Conservation (phyloP, 1,139 yeast species). For the Nakaseomyces delphensis region DNA sequence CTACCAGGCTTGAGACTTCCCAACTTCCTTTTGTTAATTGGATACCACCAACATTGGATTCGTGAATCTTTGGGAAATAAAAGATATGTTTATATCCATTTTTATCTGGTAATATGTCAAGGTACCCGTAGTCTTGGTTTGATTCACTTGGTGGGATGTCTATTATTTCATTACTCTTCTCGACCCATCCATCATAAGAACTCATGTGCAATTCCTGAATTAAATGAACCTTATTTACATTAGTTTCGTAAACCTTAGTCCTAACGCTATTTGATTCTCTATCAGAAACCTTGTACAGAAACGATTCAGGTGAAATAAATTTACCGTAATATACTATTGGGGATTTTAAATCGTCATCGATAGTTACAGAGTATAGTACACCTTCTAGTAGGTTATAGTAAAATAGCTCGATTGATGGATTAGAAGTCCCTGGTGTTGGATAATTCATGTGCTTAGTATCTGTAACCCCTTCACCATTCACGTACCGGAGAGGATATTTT, state of each 20-base stretch:
- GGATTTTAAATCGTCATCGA: conserved; percentile 32
- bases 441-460: conserved; percentile 51
- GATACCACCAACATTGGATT: conserved; percentile 36
- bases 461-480: not conserved
- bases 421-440: conserved; percentile 79
- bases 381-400: conserved; percentile 37
- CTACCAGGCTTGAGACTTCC: conserved; percentile 57
- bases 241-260: conserved; percentile 38
- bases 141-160: conserved; percentile 33
- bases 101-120: conserved; percentile 60
- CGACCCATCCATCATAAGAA: conserved; percentile 48
- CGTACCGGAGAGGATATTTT: conserved; percentile 54
- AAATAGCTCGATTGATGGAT: conserved; percentile 52
- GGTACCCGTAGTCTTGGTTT: conserved; percentile 42
- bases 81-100: conserved; percentile 63
- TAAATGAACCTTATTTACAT: conserved; percentile 31
- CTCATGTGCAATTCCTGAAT: conserved; percentile 38
- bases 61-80: conserved; percentile 44
- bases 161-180: conserved; percentile 27
- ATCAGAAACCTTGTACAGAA: conserved; percentile 61
- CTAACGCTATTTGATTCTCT: conserved; percentile 52
- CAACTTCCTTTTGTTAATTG: conserved; percentile 53
- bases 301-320: conserved; percentile 54
- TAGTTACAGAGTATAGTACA: conserved; percentile 23
- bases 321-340: conserved; percentile 51